Percentiles rank a stretch among this genome's conserved stretches.
Conservation (phyloP, 805 yeast genomes). For the Brettanomyces sp. region DNA sequence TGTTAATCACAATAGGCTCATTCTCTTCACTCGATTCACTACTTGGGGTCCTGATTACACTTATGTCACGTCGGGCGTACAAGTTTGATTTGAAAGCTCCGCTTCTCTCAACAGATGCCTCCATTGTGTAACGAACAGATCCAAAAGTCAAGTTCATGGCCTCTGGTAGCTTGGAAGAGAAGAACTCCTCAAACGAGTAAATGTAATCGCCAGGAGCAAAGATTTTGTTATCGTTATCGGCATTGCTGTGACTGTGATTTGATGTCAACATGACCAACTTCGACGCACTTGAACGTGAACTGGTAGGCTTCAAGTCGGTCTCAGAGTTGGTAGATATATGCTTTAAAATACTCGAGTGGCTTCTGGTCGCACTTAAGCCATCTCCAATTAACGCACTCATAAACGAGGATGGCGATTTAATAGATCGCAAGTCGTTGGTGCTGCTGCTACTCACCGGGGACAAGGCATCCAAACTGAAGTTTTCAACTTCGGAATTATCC, state of each 20-base stretch:
- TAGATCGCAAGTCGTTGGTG: constrained; percentile 12
- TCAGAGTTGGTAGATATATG: not conserved
- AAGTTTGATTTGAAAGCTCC: constrained; percentile 84
- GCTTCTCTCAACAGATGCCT: constrained; percentile 59
- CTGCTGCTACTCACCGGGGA: constrained; percentile 21
- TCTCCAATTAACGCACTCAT: constrained; percentile 20
- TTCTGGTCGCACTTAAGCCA: constrained; percentile 12
- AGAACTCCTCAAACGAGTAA: constrained; percentile 84
- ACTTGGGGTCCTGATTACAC: constrained; percentile 65
- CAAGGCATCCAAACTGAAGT: constrained; percentile 26
- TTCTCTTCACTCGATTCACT: constrained; percentile 76
- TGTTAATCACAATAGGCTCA: constrained; percentile 83
- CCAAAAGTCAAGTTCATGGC: constrained; percentile 75
- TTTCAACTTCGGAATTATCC: constrained; percentile 21
- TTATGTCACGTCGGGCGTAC: constrained; percentile 51
- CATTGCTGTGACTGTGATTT: constrained; percentile 1
- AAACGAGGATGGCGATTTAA: constrained; percentile 19
- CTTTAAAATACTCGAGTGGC: not conserved
- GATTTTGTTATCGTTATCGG: constrained; percentile 20
- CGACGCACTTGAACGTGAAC: not conserved
- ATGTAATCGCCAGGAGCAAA: constrained; percentile 87
- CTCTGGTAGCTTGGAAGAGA: constrained; percentile 79
- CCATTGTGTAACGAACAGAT: constrained; percentile 57
- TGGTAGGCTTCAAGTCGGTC: not conserved
- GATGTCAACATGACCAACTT: not conserved